Percentiles rank a stretch among this genome's conserved stretches.
Conservation (phyloP, 2,329 filamentous ascomycete genomes). For the Botryotinia globosa region DNA sequence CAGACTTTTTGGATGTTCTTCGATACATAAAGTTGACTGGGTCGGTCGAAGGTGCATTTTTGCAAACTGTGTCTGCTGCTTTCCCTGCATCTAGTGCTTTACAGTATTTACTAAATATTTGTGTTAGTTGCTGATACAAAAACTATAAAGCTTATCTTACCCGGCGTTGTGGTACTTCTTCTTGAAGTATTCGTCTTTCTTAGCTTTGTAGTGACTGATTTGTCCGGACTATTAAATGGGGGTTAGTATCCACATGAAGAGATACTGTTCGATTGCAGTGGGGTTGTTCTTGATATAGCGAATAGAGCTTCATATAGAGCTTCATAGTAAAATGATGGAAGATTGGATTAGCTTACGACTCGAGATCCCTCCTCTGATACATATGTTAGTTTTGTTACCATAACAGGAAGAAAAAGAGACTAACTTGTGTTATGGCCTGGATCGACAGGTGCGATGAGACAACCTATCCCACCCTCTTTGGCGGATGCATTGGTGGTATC, state of each 20-base stretch:
- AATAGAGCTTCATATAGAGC: background rate
- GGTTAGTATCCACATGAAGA: background rate
- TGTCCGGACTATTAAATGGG: background rate
- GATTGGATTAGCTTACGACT: background rate
- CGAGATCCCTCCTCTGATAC: background rate
- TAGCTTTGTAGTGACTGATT: conserved; percentile 4
- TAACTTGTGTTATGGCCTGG: conserved; percentile 4
- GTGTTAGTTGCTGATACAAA: background rate
- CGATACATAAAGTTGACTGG: conserved; percentile 19
- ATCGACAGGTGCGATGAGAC: conserved; percentile 14
- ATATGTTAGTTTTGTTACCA: background rate
- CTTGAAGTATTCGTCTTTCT: conserved; percentile 9
- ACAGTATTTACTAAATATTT: background rate
- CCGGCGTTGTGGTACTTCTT: conserved; percentile 5
- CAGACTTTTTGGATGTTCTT: conserved; percentile 14
- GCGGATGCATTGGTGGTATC: conserved; percentile 17
- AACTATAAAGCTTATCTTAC: background rate
- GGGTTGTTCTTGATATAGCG: too few species aligned
- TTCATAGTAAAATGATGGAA: background rate
- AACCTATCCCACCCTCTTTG: conserved; percentile 5
- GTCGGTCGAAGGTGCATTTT: background rate
- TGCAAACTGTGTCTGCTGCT: conserved; percentile 11
- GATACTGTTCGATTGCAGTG: background rate
- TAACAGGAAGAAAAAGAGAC: background rate
- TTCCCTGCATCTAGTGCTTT: background rate